phyloP scores from a whole-genome alignment of 176 grass and related monocot genomes.

The Eremochloa ophiuroides region DNA sequence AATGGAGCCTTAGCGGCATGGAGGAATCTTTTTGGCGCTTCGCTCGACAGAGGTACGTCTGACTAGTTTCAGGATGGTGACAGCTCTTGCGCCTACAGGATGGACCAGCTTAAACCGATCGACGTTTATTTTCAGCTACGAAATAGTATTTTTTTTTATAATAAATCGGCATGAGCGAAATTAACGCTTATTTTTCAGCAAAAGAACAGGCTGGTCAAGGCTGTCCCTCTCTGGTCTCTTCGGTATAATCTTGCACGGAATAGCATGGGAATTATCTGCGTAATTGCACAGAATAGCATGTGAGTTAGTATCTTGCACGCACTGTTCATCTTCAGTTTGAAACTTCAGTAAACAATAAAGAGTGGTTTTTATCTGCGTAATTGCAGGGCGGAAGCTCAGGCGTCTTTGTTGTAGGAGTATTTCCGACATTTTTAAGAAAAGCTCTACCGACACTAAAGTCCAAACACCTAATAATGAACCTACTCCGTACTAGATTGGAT shows the following conservation, averaged over 20 bases:
- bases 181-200: too few species aligned
- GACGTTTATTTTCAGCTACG: too few species aligned
- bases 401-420: neutral
- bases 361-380: neutral
- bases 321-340: neutral
- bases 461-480: neutral
- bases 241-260: neutral
- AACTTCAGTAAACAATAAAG: neutral
- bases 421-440: neutral
- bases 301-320: too few species aligned
- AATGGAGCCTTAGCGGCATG: too few species aligned
- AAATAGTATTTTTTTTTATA: too few species aligned
- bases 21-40: conserved; percentile 31
- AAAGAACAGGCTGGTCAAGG: too few species aligned
- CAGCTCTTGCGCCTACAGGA: conserved; percentile 25
- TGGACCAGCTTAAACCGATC: too few species aligned
- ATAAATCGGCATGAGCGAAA: too few species aligned
- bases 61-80: conserved; percentile 28
- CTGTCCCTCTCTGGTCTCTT: neutral
- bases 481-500: neutral
- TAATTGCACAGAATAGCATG: neutral
- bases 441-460: neutral
- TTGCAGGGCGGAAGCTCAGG: neutral
- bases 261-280: too few species aligned
- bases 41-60: conserved; percentile 13